These are phyloP conservation scores for Paecilomyces variotii DNA, from an alignment of 2,329 filamentous ascomycete species.

Conservation along the genomic window DNA sequence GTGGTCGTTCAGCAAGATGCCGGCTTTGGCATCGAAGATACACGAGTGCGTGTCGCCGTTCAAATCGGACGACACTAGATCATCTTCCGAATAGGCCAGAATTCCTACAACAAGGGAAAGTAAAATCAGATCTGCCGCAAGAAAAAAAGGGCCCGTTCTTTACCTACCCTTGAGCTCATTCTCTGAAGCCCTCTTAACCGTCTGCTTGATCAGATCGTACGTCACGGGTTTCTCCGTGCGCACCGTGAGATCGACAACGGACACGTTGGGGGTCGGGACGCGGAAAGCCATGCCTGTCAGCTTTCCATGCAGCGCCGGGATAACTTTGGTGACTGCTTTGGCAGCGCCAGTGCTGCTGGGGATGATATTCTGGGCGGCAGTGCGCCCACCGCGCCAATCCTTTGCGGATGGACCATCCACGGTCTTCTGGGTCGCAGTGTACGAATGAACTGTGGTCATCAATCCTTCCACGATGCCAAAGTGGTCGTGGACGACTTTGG, in stretches of 20 bases:
- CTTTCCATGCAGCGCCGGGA: constrained; percentile 86
- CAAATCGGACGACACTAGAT: constrained; percentile 78
- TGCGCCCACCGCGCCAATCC: constrained; percentile 77
- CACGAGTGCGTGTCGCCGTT: constrained; percentile 80
- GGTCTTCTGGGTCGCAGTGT: constrained; percentile 92
- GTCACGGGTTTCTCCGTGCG: constrained; percentile 69
- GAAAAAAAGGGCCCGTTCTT: not conserved
- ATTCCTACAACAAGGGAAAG: constrained; percentile 48
- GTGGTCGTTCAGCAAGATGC: constrained; percentile 86
- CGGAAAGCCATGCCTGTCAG: constrained; percentile 94
- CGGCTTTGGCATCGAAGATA: constrained; percentile 91
- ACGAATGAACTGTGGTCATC: constrained; percentile 92
- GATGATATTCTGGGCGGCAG: constrained; percentile 93
- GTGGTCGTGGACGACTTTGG: constrained; percentile 91
- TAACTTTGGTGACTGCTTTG: constrained; percentile 95
- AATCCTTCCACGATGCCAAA: constrained; percentile 84
- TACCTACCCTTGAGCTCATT: not conserved
- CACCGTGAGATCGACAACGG: constrained; percentile 83
- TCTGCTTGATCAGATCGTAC: constrained; percentile 67
- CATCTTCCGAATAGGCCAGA: constrained; percentile 81
- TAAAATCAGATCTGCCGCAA: constrained; percentile 28
- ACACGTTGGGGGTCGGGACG: constrained; percentile 90
- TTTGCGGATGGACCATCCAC: constrained; percentile 83
- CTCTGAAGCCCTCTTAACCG: constrained; percentile 50
- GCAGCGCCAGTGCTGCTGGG: constrained; percentile 89